Evolutionary conservation across 1,284 basidiomycete species (phyloP), one percentile per base, ranked within the genome.

Genomic region (Rhodotorula sp.): DNA sequence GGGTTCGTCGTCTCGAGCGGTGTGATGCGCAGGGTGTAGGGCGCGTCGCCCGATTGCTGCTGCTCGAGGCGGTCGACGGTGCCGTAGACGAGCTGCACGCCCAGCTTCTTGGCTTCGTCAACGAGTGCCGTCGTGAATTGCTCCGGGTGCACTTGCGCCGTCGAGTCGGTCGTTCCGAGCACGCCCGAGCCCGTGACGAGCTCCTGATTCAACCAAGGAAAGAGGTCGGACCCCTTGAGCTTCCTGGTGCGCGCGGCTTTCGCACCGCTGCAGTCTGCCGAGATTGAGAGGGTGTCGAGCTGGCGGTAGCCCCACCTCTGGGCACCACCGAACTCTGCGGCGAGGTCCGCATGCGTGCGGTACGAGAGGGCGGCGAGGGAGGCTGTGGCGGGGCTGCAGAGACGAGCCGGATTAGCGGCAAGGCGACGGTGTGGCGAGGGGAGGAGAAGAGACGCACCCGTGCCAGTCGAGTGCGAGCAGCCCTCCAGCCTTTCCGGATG

Each of bases 401-500:
- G n/a, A 14, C 12, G 17, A 10, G n/a, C 7, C 12, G 21, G 3
- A 7, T 44, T 41, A 62, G 61, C 5, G n/a, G 13, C 25, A 17
- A 54, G 54, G 34, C 5, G 5, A 34, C 19, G 42, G 42, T 50
- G 23, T 7, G 16, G 14, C 17, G 25, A n/a, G 42, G 17, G 53
- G 55, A 41, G 41, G 56, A 27, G 50, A 23, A 52, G 50, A 16
- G 52, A 27, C 57, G 50, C 3, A 55, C 73, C 66, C 75, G 41
- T 80, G 80, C 89, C 88, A 90, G 79, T 93, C 90, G 67, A 87
- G 85, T 0, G 94, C 93, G 34, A 97, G 85, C n/a, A 97, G 88
- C 0, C 94, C 94, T 4, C 93, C 94, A 0, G 92, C 91, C 80
- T 96, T 96, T 9, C 94, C 94, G 0, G 89, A 91, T 1, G 93